Percentiles rank a stretch among this genome's conserved stretches.
These are phyloP conservation scores for Rhodotorula sp. DNA, from an alignment of 1,284 basidiomycete genomes.

Conservation along the genomic window DNA sequence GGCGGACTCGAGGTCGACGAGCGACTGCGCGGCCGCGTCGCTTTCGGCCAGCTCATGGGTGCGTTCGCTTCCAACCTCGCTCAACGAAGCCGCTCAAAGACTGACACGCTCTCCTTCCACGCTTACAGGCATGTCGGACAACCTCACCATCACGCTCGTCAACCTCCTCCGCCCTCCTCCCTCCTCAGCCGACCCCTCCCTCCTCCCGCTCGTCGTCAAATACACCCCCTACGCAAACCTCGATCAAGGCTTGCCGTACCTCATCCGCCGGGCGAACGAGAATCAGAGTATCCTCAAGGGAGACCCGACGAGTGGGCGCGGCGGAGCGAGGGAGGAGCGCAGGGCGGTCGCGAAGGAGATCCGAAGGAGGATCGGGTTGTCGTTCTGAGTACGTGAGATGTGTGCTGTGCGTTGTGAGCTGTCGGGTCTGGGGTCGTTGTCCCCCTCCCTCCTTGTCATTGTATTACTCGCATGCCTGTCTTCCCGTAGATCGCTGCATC, in stretches of 20 bases:
- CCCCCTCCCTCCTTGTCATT: no score
- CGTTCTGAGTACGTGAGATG: slow-evolving; percentile 11
- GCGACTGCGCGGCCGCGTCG: slow-evolving; percentile 39
- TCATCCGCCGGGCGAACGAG: slow-evolving; percentile 45
- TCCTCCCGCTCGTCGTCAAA: slow-evolving; percentile 40
- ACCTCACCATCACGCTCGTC: slow-evolving; percentile 41
- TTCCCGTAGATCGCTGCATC: no score
- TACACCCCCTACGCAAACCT: slow-evolving; percentile 43
- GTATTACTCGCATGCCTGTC: no score
- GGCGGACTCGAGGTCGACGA: slow-evolving; percentile 37
- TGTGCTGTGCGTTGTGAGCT: no score
- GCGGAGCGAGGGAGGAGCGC: slow-evolving; percentile 41
- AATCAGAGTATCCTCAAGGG: slow-evolving; percentile 42
- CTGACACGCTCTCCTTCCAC: not conserved
- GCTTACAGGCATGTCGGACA: slow-evolving; percentile 45
- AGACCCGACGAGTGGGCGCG: slow-evolving; percentile 38
- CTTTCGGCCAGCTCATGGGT: slow-evolving; percentile 45
- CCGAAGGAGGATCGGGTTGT: slow-evolving; percentile 29
- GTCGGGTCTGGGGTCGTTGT: no score
- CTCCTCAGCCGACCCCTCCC: not conserved
- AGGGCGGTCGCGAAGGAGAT: slow-evolving; percentile 42
- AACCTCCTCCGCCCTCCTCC: slow-evolving; percentile 27
- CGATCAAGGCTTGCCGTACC: slow-evolving; percentile 43
- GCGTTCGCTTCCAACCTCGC: not conserved
- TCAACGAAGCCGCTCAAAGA: accelerated